Evolutionary conservation across 202 grass and related monocot genomes (phyloP), one percentile per base, ranked within the genome.

Genomic region (Brachypodium distachyon): DNA sequence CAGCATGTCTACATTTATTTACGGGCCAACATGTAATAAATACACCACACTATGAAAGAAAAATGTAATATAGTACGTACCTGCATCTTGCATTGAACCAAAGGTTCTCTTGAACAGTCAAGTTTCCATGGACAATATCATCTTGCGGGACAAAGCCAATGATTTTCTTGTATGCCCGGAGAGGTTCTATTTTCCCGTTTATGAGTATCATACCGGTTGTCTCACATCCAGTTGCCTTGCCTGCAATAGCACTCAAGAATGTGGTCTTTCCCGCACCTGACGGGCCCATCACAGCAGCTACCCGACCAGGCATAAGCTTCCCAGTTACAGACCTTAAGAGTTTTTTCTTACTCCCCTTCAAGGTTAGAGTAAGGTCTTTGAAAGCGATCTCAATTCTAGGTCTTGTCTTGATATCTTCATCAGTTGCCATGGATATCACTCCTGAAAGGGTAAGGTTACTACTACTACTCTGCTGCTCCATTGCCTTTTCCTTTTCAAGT

Each of bases 131-230:
- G 54, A 97, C 93, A 51, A 97, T 93, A 50, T 97, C 93, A 82
- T 97, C 93, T 77, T 97, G 93, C 0, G 93, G 93, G 17, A 97
- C 93, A 77, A 97, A 97, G n/a, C 93, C 93, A 42, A 97, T 97
- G 28, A 97, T 97, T 73, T 79, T 91, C 83, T 93, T 97, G 70
- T 97, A 97, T 14, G 93, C 83, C 13, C 93, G 93, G 37, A 97
- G 80, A 16, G 90, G 87, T 42, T 97, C 93, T 22, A 55, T 37
- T 77, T 91, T 97, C 0, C 86, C 93, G 48, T 97, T 97, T 80
- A 97, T 97, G 21, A 97, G 85, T 72, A 97, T 77, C 37, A 71
- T 70, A 44, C 90, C 90, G 3, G 85, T 77, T 27, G 77, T 81
- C 11, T 84, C 70, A 46, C 93, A 97, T 48, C 93, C 93, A 16